These are phyloP conservation scores for Melocanna baccifera DNA, from an alignment of 176 grass and related monocot genomes.

Conservation along the genomic window DNA sequence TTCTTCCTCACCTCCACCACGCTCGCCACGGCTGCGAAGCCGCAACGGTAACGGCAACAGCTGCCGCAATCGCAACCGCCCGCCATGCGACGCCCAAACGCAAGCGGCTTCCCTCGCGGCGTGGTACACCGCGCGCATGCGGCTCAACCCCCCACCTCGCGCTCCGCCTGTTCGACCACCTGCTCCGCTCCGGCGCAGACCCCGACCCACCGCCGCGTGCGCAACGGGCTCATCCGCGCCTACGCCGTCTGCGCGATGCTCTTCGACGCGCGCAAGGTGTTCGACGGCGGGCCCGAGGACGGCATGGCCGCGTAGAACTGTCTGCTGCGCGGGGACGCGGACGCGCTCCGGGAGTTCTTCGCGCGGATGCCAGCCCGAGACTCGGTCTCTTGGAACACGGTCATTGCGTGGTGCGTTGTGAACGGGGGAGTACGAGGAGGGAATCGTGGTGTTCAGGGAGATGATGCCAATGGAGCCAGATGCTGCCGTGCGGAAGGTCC, in stretches of 20 bases:
- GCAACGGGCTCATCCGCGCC: slow-evolving; percentile 45
- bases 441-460: slow-evolving; percentile 38
- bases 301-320: slow-evolving; percentile 56
- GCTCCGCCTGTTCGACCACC: slow-evolving; percentile 42
- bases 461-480: slow-evolving; percentile 59
- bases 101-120: neutral
- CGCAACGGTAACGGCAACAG: slow-evolving; percentile 1
- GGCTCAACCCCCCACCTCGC: slow-evolving; percentile 39
- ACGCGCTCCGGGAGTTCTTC: slow-evolving; percentile 43
- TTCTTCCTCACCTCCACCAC: slow-evolving; percentile 48
- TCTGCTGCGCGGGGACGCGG: slow-evolving; percentile 54
- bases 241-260: slow-evolving; percentile 44
- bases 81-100: slow-evolving; percentile 9
- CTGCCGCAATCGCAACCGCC: neutral
- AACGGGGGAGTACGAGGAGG: slow-evolving; percentile 44
- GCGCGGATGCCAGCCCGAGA: slow-evolving; percentile 45
- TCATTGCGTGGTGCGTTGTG: slow-evolving; percentile 45
- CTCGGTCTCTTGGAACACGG: slow-evolving; percentile 59
- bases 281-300: slow-evolving; percentile 40
- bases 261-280: slow-evolving; percentile 48
- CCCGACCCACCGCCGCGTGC: slow-evolving; percentile 44
- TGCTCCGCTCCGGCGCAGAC: slow-evolving; percentile 45
- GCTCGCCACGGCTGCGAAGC: slow-evolving; percentile 27
- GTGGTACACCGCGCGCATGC: slow-evolving; percentile 32
- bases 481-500: slow-evolving; percentile 54